phyloP scores from a whole-genome alignment of 306 rosid species.

The Prunus fruticosa region DNA sequence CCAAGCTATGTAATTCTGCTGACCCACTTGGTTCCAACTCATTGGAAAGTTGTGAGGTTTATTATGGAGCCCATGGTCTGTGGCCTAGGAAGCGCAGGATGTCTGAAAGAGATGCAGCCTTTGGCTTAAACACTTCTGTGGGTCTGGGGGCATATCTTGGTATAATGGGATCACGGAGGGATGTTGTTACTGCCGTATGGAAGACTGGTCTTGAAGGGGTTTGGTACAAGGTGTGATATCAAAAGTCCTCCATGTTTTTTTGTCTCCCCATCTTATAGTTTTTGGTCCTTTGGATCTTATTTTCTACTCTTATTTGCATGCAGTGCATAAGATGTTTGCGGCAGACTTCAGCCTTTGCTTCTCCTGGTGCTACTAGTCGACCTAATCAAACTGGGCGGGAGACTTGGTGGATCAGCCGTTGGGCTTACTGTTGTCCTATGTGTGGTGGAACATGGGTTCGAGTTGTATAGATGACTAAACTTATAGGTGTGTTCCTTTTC shows the following conservation, averaged over 20 bases:
- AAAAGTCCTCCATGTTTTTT: slow-evolving; percentile 14
- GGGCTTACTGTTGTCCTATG: slow-evolving; percentile 96
- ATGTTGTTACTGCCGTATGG: slow-evolving; percentile 94
- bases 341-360: slow-evolving; percentile 87
- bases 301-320: slow-evolving; percentile 24
- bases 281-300: background rate
- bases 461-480: slow-evolving; percentile 58
- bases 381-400: slow-evolving; percentile 60
- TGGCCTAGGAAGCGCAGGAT: slow-evolving; percentile 99
- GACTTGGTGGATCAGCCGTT: slow-evolving; percentile 96
- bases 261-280: background rate
- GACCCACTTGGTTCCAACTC: slow-evolving; percentile 60
- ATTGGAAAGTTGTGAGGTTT: slow-evolving; percentile 53
- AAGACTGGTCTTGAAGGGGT: slow-evolving; percentile 97
- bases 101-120: slow-evolving; percentile 99
- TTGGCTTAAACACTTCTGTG: slow-evolving; percentile 92
- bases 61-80: slow-evolving; percentile 59
- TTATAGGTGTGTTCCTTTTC: background rate
- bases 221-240: slow-evolving; percentile 86
- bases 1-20: slow-evolving; percentile 55
- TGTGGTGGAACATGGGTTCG: slow-evolving; percentile 99
- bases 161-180: slow-evolving; percentile 99
- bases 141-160: slow-evolving; percentile 97
- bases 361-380: slow-evolving; percentile 53
- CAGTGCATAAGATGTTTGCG: slow-evolving; percentile 97